Evolutionary conservation across 2,329 filamentous ascomycete genomes (phyloP), one percentile per base, ranked within the genome.

Genomic region (Aspergillus melleus): DNA sequence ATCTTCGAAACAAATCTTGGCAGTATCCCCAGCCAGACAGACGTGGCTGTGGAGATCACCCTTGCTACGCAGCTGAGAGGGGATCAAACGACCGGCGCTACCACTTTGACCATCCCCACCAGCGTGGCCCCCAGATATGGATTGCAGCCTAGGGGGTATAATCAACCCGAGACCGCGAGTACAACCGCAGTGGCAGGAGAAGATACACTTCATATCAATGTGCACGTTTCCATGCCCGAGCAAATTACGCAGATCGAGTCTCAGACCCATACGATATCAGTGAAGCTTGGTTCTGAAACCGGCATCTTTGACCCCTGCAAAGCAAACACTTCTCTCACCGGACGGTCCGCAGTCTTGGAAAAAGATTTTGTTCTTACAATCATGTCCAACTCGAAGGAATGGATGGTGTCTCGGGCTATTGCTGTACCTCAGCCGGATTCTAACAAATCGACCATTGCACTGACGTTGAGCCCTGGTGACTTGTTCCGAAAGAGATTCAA

Each of bases 1-100:
- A 52, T 67, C 24, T 67, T 67, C 49, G 59, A 60, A 32, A 64
- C 61, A 2, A 60, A 61, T 16, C 42, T 67, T 8, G 63, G 65
- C 11, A 67, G 65, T 52, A 55, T 67, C 1, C 63, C 63, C 3
- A 52, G 55, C 16, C 54, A 58, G 14, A 61, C 55, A 4, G 54
- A 51, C 2, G 61, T 65, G 12, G 14, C 58, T 6, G 42, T 67
- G 4, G 55, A 67, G 32, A 52, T 67, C 19, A 60, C 55, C 2
- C 55, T 62, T 14, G 56, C 61, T 36, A 53, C 51, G 19, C 55
- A 60, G 6, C 54, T 65, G 42, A 63, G 63, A 29, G 57, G 61
- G 4, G 58, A 64, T 51, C 26, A 53, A n/a, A 55, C 57, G 3
- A 65, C 56, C 2, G 53, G 58, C 19, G 63, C 57, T 8, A 29